phyloP scores from a whole-genome alignment of 139 green algal genomes.

The Haematococcus sp. region DNA sequence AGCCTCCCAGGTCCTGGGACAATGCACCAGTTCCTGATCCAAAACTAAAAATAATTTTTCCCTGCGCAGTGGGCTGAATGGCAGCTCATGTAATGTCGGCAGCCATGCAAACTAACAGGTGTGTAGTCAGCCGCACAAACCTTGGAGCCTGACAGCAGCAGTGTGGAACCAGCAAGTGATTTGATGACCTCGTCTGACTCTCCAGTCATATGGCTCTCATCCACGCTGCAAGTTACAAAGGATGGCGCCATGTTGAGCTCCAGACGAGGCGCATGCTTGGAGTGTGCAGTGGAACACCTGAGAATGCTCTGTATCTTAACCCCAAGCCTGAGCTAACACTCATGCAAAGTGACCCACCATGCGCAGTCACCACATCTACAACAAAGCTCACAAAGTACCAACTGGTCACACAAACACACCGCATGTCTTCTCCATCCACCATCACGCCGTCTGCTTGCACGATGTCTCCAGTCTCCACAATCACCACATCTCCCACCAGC shows the following conservation, averaged over 20 bases:
- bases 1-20: not conserved
- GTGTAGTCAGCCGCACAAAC: not conserved
- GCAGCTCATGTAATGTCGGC: too few species aligned
- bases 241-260: too few species aligned
- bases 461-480: conserved; percentile 84
- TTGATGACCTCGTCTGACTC: conserved; percentile 72
- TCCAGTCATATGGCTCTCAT: conserved; percentile 81
- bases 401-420: conserved; percentile 39
- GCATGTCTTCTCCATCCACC: conserved; percentile 57
- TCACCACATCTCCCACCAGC: conserved; percentile 77
- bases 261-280: too few species aligned
- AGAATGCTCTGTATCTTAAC: not conserved
- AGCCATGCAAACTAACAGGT: too few species aligned
- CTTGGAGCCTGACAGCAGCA: conserved; percentile 64
- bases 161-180: not conserved
- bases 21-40: not conserved
- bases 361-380: not conserved
- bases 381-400: too few species aligned
- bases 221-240: conserved; percentile 70
- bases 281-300: too few species aligned
- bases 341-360: too few species aligned
- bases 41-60: too few species aligned
- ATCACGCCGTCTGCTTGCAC: conserved; percentile 77
- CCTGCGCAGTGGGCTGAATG: too few species aligned
- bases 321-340: not conserved